Evolutionary conservation across 306 rosid species (phyloP).

Genomic region (Mimosa pudica): DNA sequence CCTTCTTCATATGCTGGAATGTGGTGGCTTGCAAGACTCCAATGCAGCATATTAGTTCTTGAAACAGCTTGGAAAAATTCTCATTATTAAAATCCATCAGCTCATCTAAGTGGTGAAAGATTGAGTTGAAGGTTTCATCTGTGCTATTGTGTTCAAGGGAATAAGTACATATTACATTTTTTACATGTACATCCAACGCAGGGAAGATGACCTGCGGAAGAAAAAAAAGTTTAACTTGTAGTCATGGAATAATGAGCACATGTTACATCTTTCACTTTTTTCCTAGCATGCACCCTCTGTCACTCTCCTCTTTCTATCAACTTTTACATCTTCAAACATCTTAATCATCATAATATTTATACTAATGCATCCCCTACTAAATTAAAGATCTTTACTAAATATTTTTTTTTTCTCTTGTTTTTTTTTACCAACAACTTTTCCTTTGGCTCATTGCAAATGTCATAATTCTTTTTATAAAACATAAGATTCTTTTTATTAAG

Average conservation of each 20-base stretch:
- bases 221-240: slow-evolving; percentile 22
- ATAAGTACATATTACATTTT: slow-evolving; percentile 72
- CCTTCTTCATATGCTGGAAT: slow-evolving; percentile 84
- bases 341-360: background rate
- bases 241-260: background rate
- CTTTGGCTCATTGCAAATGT: too few species aligned
- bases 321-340: background rate
- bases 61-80: slow-evolving; percentile 55
- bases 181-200: slow-evolving; percentile 66
- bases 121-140: slow-evolving; percentile 58
- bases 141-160: slow-evolving; percentile 72
- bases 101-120: slow-evolving; percentile 58
- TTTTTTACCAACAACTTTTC: too few species aligned
- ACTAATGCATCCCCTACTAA: too few species aligned
- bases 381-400: too few species aligned
- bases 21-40: slow-evolving; percentile 62
- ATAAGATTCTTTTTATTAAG: too few species aligned
- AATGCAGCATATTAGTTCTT: slow-evolving; percentile 70
- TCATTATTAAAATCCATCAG: slow-evolving; percentile 43
- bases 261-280: background rate
- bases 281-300: background rate
- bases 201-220: slow-evolving; percentile 70
- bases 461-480: too few species aligned
- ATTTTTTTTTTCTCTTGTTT: too few species aligned
- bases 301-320: background rate